Evolutionary conservation across 2,329 filamentous ascomycete genomes (phyloP).

Genomic region (Neopestalotiopsis sp.): DNA sequence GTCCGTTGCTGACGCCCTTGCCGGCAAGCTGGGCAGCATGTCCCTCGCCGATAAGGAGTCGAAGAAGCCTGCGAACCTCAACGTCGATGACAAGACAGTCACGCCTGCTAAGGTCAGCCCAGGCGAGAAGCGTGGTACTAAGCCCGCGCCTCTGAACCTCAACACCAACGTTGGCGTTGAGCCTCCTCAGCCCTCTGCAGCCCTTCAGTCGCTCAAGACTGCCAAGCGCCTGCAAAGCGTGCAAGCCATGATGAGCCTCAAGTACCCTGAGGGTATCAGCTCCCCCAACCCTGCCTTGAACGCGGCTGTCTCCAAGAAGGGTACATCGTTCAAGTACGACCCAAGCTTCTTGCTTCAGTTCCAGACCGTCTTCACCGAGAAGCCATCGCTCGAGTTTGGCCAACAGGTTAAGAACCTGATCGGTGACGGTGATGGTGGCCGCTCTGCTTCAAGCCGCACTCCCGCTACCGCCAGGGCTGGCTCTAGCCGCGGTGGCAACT

Average conservation of each 20-base stretch:
- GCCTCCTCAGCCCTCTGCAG: conserved; percentile 89
- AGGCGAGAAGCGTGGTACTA: conserved; percentile 68
- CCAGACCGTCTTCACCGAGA: conserved; percentile 94
- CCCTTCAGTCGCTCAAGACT: conserved; percentile 90
- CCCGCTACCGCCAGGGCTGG: conserved; percentile 55
- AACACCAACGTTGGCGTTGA: conserved; percentile 82
- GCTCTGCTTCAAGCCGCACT: conserved; percentile 69
- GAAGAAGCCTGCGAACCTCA: conserved; percentile 58
- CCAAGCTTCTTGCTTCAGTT: conserved; percentile 96
- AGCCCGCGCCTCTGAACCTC: conserved; percentile 87
- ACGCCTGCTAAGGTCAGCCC: conserved; percentile 56
- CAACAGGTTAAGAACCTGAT: conserved; percentile 86
- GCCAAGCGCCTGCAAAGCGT: conserved; percentile 74
- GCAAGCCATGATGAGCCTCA: conserved; percentile 9
- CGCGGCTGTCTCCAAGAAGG: conserved; percentile 77
- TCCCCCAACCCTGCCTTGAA: conserved; percentile 95
- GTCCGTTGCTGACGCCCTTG: conserved; percentile 58
- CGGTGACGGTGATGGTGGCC: conserved; percentile 72
- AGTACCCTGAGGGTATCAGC: conserved; percentile 65
- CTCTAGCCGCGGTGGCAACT: conserved; percentile 56
- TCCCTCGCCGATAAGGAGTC: conserved; percentile 38
- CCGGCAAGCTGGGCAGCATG: conserved; percentile 41
- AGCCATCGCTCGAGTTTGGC: conserved; percentile 93
- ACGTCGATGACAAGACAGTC: conserved; percentile 57
- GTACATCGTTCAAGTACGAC: conserved; percentile 90